Percentiles rank a stretch among this genome's conserved stretches.
Evolutionary conservation across 179 eudicot genomes (phyloP).

Genomic region (Beta corolliflora): DNA sequence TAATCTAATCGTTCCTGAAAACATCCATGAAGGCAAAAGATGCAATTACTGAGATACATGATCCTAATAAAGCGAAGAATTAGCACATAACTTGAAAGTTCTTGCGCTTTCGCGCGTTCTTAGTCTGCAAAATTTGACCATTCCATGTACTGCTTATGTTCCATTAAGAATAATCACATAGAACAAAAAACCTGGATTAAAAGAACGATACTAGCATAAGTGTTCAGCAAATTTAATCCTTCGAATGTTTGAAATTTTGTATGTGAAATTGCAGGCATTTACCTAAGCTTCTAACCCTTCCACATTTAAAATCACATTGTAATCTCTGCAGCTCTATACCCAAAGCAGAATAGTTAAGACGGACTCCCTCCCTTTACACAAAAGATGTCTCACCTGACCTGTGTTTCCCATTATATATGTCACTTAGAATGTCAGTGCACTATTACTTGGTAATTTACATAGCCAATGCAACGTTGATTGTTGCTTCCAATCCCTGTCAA

Average conservation of each 20-base stretch:
- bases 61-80: background rate
- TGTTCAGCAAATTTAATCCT: background rate
- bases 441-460: background rate
- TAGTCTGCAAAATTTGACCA: background rate
- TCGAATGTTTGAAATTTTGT: background rate
- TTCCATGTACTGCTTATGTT: background rate
- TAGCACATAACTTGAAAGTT: no score
- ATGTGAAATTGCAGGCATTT: background rate
- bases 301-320: background rate
- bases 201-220: background rate
- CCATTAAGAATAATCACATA: background rate
- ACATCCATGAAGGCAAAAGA: background rate
- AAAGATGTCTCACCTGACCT: background rate
- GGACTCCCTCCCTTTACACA: background rate
- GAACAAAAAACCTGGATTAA: background rate
- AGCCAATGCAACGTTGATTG: background rate
- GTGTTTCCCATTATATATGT: background rate
- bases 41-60: background rate
- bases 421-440: background rate
- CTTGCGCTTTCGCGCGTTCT: background rate
- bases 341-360: background rate
- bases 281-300: background rate
- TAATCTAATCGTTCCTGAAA: slow-evolving; percentile 61
- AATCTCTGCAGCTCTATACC: background rate
- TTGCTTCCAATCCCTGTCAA: background rate